phyloP scores from a whole-genome alignment of 331 rosid genomes.

The Malus hybrid region DNA sequence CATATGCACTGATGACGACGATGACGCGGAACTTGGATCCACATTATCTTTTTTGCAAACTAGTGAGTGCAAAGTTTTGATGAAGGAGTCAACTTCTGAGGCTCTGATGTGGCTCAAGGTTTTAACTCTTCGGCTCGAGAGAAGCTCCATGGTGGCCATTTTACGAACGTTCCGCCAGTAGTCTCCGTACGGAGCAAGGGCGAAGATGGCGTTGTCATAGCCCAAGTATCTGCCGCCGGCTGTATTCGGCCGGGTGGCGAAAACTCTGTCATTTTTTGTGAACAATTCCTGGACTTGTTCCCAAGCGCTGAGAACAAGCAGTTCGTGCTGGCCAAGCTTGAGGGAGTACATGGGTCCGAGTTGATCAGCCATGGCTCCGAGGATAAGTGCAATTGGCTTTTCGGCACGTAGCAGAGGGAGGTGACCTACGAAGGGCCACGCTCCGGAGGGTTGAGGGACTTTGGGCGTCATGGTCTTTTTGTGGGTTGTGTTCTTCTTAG shows the following conservation, averaged over 20 bases:
- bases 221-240: conserved; percentile 39
- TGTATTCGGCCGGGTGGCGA: conserved; percentile 42
- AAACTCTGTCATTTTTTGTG: conserved; percentile 29
- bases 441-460: conserved; percentile 31
- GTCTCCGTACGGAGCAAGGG: conserved; percentile 47
- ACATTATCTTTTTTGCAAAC: neutral
- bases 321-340: conserved; percentile 28
- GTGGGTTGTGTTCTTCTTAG: neutral
- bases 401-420: conserved; percentile 39
- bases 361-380: conserved; percentile 38
- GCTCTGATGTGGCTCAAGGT: conserved; percentile 29
- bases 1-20: conserved; percentile 10
- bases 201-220: conserved; percentile 41
- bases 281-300: conserved; percentile 46
- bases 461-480: neutral
- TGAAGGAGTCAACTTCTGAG: conserved; percentile 24
- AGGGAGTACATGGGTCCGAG: conserved; percentile 42
- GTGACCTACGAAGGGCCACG: conserved; percentile 56
- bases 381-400: conserved; percentile 29
- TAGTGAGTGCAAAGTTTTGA: conserved; percentile 25
- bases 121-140: conserved; percentile 39
- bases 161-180: conserved; percentile 63
- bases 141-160: conserved; percentile 36
- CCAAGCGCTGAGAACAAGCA: conserved; percentile 30
- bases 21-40: neutral